These are phyloP conservation scores for Epithele typhae DNA, from an alignment of 768 basidiomycete genomes.

Conservation along the genomic window DNA sequence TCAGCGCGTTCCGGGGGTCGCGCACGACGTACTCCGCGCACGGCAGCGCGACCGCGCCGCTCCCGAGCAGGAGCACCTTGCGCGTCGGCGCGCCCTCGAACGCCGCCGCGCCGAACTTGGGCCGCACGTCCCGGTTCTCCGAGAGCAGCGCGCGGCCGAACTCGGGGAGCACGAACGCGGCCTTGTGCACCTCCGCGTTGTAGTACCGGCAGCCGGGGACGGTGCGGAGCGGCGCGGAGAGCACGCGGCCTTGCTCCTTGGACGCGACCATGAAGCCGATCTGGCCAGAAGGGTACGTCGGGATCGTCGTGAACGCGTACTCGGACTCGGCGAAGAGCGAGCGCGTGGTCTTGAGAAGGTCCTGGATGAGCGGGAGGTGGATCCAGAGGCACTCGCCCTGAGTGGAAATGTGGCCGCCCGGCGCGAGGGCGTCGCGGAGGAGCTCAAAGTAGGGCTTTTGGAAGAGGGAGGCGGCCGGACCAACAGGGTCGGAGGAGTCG, in stretches of 20 bases:
- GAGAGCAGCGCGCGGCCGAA: constrained; percentile 76
- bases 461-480: constrained; percentile 92
- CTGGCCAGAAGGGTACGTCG: constrained; percentile 97
- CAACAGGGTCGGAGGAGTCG: constrained; percentile 97
- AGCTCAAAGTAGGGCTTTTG: constrained; percentile 97
- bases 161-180: constrained; percentile 90
- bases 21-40: constrained; percentile 92
- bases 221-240: constrained; percentile 69
- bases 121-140: constrained; percentile 66
- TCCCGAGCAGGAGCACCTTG: constrained; percentile 85
- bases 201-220: constrained; percentile 79
- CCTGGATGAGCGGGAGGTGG: constrained; percentile 81
- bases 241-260: constrained; percentile 64
- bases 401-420: constrained; percentile 90
- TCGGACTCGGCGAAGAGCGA: constrained; percentile 76
- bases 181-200: constrained; percentile 71
- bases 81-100: constrained; percentile 48
- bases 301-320: constrained; percentile 95
- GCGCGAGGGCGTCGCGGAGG: constrained; percentile 82
- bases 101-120: constrained; percentile 62
- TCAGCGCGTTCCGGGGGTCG: constrained; percentile 75
- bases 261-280: constrained; percentile 93
- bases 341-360: constrained; percentile 64
- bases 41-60: constrained; percentile 94
- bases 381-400: constrained; percentile 97